These are phyloP conservation scores for Chlorella sp. DNA, from an alignment of 139 green algal species.

Conservation along the genomic window DNA sequence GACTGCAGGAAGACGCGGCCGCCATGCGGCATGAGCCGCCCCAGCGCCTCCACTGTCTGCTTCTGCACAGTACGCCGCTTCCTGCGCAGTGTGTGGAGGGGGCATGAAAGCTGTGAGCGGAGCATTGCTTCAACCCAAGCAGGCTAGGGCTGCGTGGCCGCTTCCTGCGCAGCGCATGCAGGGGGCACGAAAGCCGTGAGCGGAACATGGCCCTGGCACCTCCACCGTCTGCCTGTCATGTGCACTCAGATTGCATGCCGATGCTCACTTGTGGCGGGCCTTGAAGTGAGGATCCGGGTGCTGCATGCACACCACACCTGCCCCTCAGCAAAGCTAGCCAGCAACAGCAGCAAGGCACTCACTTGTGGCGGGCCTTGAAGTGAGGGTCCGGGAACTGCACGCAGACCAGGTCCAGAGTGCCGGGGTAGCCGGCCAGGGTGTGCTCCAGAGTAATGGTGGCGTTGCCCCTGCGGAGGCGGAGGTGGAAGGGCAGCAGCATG, in stretches of 20 bases:
- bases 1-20: conserved; percentile 82
- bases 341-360: neutral
- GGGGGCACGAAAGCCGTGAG: too few relatives aligned
- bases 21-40: conserved; percentile 36
- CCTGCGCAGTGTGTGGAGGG: neutral
- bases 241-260: too few relatives aligned
- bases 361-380: conserved; percentile 86
- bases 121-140: too few relatives aligned
- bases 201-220: too few relatives aligned
- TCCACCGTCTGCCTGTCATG: too few relatives aligned
- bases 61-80: conserved; percentile 90
- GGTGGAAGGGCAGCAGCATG: neutral
- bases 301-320: conserved; percentile 68
- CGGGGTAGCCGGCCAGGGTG: conserved; percentile 78
- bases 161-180: too few relatives aligned
- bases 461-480: conserved; percentile 62
- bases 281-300: conserved; percentile 96
- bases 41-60: conserved; percentile 53
- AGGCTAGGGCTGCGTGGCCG: too few relatives aligned
- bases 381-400: conserved; percentile 94
- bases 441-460: conserved; percentile 77
- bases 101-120: too few relatives aligned
- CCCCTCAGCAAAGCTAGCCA: too few relatives aligned
- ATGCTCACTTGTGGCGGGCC: conserved; percentile 60
- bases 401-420: conserved; percentile 58